phyloP scores from a whole-genome alignment of 2,329 filamentous ascomycete species.

The Zymoseptoria pseudotritici region DNA sequence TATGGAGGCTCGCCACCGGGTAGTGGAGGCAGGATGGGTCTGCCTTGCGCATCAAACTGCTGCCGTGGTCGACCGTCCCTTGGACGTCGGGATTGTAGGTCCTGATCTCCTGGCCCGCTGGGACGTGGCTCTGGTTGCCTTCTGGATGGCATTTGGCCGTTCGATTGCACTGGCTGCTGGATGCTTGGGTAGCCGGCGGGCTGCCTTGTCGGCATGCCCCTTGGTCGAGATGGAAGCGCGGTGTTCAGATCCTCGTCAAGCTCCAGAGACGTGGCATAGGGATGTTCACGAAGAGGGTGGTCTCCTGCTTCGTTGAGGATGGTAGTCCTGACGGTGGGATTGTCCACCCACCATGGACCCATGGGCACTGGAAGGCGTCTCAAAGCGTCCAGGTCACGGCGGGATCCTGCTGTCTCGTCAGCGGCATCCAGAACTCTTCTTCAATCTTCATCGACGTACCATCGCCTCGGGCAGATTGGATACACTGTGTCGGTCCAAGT shows the following conservation, averaged over 20 bases:
- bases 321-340: not conserved
- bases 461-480: not conserved
- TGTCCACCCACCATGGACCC: not conserved
- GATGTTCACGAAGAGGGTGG: not conserved
- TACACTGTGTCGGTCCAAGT: not conserved
- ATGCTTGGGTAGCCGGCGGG: no score
- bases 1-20: not conserved
- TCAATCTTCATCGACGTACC: not conserved
- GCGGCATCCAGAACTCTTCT: not conserved
- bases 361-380: not conserved
- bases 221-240: not conserved
- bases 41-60: not conserved
- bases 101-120: not conserved
- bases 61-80: not conserved
- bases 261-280: not conserved
- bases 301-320: not conserved
- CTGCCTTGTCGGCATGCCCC: not conserved
- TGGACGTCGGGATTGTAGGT: not conserved
- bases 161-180: not conserved
- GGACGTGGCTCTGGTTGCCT: not conserved
- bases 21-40: not conserved
- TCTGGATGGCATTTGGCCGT: not conserved
- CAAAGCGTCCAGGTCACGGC: not conserved
- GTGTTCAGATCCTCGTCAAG: not conserved
- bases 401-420: not conserved